A percentile compares a stretch with the other conserved stretches of the same genome.
These are phyloP conservation scores for Pachyrhizus erosus DNA, from an alignment of 306 rosid genomes.

Conservation along the genomic window DNA sequence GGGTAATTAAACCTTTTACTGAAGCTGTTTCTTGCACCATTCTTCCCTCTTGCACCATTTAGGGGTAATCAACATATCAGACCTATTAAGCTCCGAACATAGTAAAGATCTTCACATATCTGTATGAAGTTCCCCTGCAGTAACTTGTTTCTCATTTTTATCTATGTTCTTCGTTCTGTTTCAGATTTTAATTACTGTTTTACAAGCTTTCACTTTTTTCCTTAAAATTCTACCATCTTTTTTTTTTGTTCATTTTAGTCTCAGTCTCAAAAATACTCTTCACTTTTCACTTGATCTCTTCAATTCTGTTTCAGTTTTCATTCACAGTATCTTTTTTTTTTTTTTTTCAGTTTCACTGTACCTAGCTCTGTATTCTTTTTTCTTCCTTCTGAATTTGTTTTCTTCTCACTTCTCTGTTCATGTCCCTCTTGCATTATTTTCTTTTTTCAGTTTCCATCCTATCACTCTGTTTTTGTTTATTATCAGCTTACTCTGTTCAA, in stretches of 20 bases:
- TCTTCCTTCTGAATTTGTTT: background rate
- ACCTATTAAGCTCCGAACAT: background rate
- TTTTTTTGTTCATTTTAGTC: too few relatives aligned
- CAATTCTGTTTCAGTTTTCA: slow-evolving; percentile 8
- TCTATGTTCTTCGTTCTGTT: background rate
- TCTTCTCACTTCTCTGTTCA: background rate
- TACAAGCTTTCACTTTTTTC: background rate
- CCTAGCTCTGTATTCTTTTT: background rate
- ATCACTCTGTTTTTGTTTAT: background rate
- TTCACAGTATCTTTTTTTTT: background rate
- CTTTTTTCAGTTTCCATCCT: background rate
- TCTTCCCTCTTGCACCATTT: background rate
- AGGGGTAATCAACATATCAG: background rate
- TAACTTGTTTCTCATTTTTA: background rate
- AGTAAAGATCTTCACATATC: background rate
- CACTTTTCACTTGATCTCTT: background rate
- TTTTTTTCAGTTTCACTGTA: background rate
- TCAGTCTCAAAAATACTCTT: background rate
- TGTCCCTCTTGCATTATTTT: background rate
- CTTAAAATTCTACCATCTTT: too few relatives aligned
- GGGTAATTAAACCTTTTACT: background rate
- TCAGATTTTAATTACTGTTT: slow-evolving; percentile 3
- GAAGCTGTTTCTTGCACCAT: background rate
- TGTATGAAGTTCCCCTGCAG: background rate
- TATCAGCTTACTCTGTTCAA: background rate